Percentiles rank a stretch among this genome's conserved stretches.
Conservation (phyloP, 2,329 filamentous ascomycete genomes). For the Ophiostoma populinum region DNA sequence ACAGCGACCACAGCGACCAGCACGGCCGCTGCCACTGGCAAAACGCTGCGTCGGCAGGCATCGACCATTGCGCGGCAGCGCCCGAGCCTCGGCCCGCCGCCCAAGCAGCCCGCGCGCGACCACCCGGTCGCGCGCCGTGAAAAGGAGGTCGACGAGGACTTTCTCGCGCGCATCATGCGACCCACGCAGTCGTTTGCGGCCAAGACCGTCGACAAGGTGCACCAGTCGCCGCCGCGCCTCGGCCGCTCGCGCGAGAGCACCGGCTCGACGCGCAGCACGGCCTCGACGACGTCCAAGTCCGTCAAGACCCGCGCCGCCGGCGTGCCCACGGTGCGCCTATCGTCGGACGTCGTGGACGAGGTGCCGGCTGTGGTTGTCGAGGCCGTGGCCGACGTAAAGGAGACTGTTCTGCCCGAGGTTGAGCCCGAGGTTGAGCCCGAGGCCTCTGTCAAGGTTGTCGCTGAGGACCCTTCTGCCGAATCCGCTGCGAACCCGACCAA, state of each 20-base stretch:
- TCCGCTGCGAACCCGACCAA: background rate
- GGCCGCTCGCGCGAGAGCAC: constrained; percentile 1
- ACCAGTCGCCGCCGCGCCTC: constrained; percentile 24
- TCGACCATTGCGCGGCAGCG: constrained; percentile 27
- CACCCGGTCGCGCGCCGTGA: constrained; percentile 30
- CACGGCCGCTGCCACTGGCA: background rate
- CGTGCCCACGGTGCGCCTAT: background rate
- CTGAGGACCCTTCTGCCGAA: background rate
- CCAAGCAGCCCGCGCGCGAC: constrained; percentile 36
- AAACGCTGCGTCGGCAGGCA: constrained; percentile 25
- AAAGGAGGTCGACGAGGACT: constrained; percentile 47
- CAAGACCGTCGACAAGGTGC: constrained; percentile 47
- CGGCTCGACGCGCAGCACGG: background rate
- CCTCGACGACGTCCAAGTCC: background rate
- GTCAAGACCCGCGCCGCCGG: background rate
- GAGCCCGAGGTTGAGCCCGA: background rate
- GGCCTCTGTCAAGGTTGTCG: background rate
- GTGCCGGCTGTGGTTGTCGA: background rate
- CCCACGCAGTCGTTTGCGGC: constrained; percentile 53
- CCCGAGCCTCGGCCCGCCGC: constrained; percentile 39
- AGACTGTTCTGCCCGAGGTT: background rate
- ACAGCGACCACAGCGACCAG: constrained; percentile 12
- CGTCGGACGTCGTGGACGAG: too few relatives aligned
- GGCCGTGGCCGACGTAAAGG: background rate
- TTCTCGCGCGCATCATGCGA: constrained; percentile 68